Conservation (phyloP, 192 early-diverging fungal genomes). For the Linnemannia exigua region DNA sequence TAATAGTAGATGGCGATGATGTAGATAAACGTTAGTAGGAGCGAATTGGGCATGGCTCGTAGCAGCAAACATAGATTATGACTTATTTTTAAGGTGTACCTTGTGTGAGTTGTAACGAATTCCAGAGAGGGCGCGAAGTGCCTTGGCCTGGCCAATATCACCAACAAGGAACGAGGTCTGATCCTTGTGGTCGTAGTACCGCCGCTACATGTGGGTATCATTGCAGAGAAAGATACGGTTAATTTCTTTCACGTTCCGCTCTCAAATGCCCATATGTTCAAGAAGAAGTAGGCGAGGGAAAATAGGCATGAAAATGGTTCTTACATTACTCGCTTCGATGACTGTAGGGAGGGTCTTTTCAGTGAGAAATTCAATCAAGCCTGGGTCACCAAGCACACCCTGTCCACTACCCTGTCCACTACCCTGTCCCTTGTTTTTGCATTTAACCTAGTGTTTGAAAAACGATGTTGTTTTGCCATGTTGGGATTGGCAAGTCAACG, state of each 20-base stretch:
- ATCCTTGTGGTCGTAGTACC: background rate
- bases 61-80: too few species aligned
- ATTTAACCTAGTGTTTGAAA: background rate
- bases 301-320: too few species aligned
- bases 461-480: background rate
- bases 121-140: slow-evolving; percentile 9
- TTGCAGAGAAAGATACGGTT: background rate
- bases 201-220: background rate
- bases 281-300: too few species aligned
- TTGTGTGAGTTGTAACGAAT: slow-evolving; percentile 32
- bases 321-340: slow-evolving; percentile 32
- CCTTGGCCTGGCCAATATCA: slow-evolving; percentile 14
- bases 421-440: background rate
- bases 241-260: too few species aligned
- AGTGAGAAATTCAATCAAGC: slow-evolving; percentile 23
- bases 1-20: background rate
- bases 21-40: background rate
- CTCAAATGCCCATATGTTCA: too few species aligned
- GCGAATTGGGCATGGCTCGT: background rate
- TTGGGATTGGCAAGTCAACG: background rate
- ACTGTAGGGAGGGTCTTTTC: slow-evolving; percentile 24
- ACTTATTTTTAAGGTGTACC: too few species aligned
- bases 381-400: slow-evolving; percentile 23
- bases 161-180: slow-evolving; percentile 16
- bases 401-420: background rate